Percentiles rank a stretch among this genome's conserved stretches.
Evolutionary conservation across 495 filamentous ascomycete species (phyloP).

Genomic region (Tuber umbilicatum): DNA sequence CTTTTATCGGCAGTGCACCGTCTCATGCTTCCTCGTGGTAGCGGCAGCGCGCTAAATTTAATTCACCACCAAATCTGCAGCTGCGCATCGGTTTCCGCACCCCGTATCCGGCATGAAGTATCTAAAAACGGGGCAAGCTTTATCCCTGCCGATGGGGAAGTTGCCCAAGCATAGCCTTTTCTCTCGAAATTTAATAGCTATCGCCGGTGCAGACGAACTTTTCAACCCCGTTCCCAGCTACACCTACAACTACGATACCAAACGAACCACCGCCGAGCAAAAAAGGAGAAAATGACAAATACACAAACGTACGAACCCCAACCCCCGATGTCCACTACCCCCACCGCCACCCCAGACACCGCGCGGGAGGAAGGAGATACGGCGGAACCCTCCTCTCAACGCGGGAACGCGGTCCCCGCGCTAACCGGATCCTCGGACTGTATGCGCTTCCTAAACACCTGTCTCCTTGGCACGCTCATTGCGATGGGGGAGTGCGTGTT

Average conservation of each 20-base stretch:
- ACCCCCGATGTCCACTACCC: slow-evolving; percentile 10
- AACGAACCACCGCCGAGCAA: neutral
- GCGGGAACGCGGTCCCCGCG: slow-evolving; percentile 7
- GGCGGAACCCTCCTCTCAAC: neutral
- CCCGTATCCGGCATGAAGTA: too few species aligned
- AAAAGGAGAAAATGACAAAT: too few species aligned
- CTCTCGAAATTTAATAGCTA: too few species aligned
- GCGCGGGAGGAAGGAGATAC: neutral
- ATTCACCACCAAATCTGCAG: too few species aligned
- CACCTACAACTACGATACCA: neutral
- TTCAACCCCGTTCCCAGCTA: neutral
- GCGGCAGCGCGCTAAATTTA: too few species aligned
- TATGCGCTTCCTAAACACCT: slow-evolving; percentile 20
- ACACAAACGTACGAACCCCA: slow-evolving; percentile 10
- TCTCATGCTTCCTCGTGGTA: too few species aligned
- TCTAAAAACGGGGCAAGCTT: too few species aligned
- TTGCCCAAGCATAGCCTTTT: too few species aligned
- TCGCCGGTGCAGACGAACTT: too few species aligned
- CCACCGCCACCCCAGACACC: neutral
- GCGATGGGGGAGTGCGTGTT: slow-evolving; percentile 18
- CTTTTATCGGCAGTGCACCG: too few species aligned
- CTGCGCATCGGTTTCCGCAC: too few species aligned
- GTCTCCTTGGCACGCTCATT: slow-evolving; percentile 9
- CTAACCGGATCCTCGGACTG: slow-evolving; percentile 14
- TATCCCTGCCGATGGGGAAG: too few species aligned